These are phyloP conservation scores for Fagopyrum homotropicum DNA, from an alignment of 148 eudicot species.

Conservation along the genomic window DNA sequence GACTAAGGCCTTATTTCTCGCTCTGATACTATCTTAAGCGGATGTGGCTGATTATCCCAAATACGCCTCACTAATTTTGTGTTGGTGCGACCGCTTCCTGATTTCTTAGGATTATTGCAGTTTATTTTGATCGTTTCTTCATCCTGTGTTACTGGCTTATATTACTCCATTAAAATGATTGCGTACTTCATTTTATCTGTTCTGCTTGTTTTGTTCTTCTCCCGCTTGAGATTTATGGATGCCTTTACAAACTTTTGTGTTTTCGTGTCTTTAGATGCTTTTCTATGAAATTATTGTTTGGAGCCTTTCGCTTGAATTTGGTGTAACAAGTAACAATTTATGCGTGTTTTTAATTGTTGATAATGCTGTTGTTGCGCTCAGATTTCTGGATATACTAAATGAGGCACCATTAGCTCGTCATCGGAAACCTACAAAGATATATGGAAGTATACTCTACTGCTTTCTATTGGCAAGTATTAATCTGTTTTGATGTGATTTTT, in stretches of 20 bases:
- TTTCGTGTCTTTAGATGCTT: not conserved
- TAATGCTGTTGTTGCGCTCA: slow-evolving; percentile 15
- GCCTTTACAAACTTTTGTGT: not conserved
- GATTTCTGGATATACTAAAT: slow-evolving; percentile 85
- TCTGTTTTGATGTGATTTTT: slow-evolving; percentile 13
- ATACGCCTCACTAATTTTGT: not conserved
- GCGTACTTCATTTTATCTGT: not conserved
- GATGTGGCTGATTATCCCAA: slow-evolving; percentile 1
- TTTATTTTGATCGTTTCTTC: not conserved
- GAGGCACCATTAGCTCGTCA: slow-evolving; percentile 92
- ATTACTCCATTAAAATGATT: not conserved
- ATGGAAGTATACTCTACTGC: slow-evolving; percentile 76
- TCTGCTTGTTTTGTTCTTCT: not conserved
- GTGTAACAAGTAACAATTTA: not conserved
- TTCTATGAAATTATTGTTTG: not conserved
- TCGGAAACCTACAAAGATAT: slow-evolving; percentile 69
- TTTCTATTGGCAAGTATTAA: slow-evolving; percentile 68
- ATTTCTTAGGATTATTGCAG: not conserved
- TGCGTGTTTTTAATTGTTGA: not conserved
- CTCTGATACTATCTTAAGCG: not conserved
- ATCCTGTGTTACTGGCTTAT: not conserved
- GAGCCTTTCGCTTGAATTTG: not conserved
- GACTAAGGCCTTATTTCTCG: not conserved
- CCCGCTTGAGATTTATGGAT: not conserved
- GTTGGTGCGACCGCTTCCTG: not conserved